These are phyloP conservation scores for Candida chilensis DNA, from an alignment of 805 yeast genomes.

Conservation along the genomic window DNA sequence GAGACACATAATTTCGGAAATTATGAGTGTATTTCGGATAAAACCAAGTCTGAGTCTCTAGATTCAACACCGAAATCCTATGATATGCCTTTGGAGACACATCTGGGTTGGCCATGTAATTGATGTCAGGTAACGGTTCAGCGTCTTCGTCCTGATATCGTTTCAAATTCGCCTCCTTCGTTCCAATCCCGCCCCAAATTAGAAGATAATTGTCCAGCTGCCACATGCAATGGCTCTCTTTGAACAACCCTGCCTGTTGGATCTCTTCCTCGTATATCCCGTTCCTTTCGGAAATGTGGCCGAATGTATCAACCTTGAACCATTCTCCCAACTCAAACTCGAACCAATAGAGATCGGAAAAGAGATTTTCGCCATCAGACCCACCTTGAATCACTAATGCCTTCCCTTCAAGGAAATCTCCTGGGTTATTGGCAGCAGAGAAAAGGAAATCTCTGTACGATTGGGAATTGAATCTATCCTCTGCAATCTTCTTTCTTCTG, in stretches of 20 bases:
- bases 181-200: conserved; percentile 7
- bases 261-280: conserved; percentile 4
- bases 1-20: too few species aligned
- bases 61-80: conserved; percentile 6
- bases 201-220: conserved; percentile 9
- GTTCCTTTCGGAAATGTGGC: conserved; percentile 9
- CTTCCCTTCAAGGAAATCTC: neutral
- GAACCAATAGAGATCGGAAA: conserved; percentile 44
- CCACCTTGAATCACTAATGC: conserved; percentile 26
- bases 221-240: conserved; percentile 6
- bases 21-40: conserved; percentile 5
- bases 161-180: neutral
- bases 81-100: conserved; percentile 2
- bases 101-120: neutral
- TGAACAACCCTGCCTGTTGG: conserved; percentile 5
- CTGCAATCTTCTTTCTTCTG: too few species aligned
- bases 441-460: too few species aligned
- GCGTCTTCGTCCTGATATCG: neutral
- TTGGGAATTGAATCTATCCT: too few species aligned
- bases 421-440: too few species aligned
- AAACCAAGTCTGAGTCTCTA: conserved; percentile 7
- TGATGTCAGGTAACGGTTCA: conserved; percentile 6
- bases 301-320: conserved; percentile 15
- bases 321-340: conserved; percentile 33
- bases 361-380: conserved; percentile 18